Conservation (phyloP, 176 grass and related monocot species). For the Aechmea fasciata region DNA sequence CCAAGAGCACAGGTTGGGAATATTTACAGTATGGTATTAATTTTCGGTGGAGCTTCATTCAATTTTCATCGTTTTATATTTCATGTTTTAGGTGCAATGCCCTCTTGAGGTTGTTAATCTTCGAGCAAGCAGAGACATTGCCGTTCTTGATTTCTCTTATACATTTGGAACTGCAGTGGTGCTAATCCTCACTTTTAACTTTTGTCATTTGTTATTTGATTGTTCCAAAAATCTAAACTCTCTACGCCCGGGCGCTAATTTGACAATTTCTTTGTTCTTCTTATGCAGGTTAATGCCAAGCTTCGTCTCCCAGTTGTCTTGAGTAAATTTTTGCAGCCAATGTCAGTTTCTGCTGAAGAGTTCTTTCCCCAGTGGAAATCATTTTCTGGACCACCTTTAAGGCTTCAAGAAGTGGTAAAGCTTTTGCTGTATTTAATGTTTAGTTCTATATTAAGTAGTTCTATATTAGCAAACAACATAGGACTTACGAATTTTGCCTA, state of each 20-base stretch:
- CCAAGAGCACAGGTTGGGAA: slow-evolving; percentile 82
- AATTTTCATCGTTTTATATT: slow-evolving; percentile 5
- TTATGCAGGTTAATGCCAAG: slow-evolving; percentile 69
- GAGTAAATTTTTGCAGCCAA: slow-evolving; percentile 89
- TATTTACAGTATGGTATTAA: slow-evolving; percentile 5
- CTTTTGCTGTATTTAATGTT: slow-evolving; percentile 10
- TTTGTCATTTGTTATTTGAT: slow-evolving; percentile 9
- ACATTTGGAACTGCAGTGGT: slow-evolving; percentile 68
- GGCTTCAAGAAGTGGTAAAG: slow-evolving; percentile 98
- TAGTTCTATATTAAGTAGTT: slow-evolving; percentile 11
- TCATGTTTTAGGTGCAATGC: slow-evolving; percentile 73
- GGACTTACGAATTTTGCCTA: not conserved
- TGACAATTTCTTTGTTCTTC: not conserved
- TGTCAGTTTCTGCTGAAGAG: slow-evolving; percentile 70
- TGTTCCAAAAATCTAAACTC: slow-evolving; percentile 6
- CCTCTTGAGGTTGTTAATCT: slow-evolving; percentile 87
- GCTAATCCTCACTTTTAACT: slow-evolving; percentile 10
- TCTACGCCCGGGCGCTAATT: slow-evolving; percentile 14
- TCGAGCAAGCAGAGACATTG: slow-evolving; percentile 83
- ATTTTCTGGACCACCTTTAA: slow-evolving; percentile 58
- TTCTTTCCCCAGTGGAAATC: slow-evolving; percentile 97
- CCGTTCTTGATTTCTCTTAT: slow-evolving; percentile 99
- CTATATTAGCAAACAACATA: too few species aligned
- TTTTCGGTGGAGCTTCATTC: not conserved
- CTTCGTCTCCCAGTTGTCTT: slow-evolving; percentile 75